Evolutionary conservation across 116 monocot genomes (phyloP).

Genomic region (Iris pallida): DNA sequence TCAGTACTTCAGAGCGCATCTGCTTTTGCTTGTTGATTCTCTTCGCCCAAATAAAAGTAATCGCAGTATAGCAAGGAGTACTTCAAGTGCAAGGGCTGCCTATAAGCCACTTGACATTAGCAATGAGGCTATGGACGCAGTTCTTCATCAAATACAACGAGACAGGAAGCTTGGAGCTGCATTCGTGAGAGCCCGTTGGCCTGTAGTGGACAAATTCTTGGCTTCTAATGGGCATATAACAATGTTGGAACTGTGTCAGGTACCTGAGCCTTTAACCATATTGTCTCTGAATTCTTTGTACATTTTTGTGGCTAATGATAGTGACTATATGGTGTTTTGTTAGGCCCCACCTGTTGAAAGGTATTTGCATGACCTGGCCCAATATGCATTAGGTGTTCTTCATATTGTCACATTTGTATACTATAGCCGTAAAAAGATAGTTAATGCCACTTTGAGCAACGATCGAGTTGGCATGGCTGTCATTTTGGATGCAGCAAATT

Average conservation of each 20-base stretch:
- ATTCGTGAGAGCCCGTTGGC: conserved; percentile 86
- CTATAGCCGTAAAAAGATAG: conserved; percentile 71
- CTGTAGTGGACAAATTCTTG: conserved; percentile 82
- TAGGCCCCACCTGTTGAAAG: conserved; percentile 87
- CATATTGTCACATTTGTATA: conserved; percentile 90
- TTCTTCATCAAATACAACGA: conserved; percentile 83
- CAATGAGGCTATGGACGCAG: conserved; percentile 91
- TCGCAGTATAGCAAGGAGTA: conserved; percentile 57
- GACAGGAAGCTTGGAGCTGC: conserved; percentile 94
- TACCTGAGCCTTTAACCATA: conserved; percentile 11
- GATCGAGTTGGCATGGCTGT: conserved; percentile 90
- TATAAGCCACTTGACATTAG: conserved; percentile 96
- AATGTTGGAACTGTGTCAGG: conserved; percentile 92
- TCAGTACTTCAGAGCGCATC: conserved; percentile 91
- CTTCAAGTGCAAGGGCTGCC: conserved; percentile 60
- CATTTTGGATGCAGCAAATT: conserved; percentile 84
- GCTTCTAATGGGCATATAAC: conserved; percentile 79
- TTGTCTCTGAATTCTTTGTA: not conserved
- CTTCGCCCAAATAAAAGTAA: conserved; percentile 83
- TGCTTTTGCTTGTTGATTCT: conserved; percentile 89
- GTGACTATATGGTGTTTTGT: conserved; percentile 12
- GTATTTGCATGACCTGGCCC: conserved; percentile 91
- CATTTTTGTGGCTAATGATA: not conserved
- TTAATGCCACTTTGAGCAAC: conserved; percentile 89
- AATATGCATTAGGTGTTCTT: conserved; percentile 91